Evolutionary conservation across 805 yeast species (phyloP).

Genomic region (Cyberlindnera maritima): DNA sequence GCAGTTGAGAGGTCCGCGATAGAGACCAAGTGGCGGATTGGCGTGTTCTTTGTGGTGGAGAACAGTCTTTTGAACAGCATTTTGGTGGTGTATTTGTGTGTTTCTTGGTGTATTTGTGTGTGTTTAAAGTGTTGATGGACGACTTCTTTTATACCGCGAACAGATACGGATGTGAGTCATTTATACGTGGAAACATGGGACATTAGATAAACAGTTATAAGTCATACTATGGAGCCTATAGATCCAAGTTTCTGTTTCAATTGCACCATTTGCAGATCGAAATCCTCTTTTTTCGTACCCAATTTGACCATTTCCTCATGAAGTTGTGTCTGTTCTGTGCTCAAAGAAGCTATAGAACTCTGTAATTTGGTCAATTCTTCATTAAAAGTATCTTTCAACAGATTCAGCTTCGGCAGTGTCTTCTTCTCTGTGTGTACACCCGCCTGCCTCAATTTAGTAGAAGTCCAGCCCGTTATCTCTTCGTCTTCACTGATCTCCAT

Average conservation of each 20-base stretch:
- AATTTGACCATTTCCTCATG: background rate
- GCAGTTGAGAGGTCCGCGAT: slow-evolving; percentile 72
- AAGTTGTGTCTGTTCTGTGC: background rate
- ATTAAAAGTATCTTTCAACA: slow-evolving; percentile 7
- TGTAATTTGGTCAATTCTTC: slow-evolving; percentile 1
- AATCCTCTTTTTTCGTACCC: background rate
- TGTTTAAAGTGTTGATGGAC: too few species aligned
- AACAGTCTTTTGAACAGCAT: slow-evolving; percentile 21
- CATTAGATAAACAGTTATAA: too few species aligned
- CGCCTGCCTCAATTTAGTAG: slow-evolving; percentile 18
- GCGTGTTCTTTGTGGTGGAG: slow-evolving; percentile 11
- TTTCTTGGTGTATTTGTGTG: background rate
- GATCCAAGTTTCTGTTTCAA: slow-evolving; percentile 2
- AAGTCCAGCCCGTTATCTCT: slow-evolving; percentile 22
- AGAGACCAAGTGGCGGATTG: slow-evolving; percentile 67
- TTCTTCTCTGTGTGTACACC: background rate
- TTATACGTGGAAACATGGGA: too few species aligned
- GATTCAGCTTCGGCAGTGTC: slow-evolving; percentile 10
- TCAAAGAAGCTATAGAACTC: background rate
- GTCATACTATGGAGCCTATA: too few species aligned
- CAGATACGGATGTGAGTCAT: too few species aligned
- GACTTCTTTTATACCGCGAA: too few species aligned
- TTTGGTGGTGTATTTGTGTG: background rate
- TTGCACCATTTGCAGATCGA: slow-evolving; percentile 2
- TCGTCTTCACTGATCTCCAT: slow-evolving; percentile 26